Evolutionary conservation across 2,329 filamentous ascomycete genomes (phyloP).

Genomic region (Helotiales sp.): DNA sequence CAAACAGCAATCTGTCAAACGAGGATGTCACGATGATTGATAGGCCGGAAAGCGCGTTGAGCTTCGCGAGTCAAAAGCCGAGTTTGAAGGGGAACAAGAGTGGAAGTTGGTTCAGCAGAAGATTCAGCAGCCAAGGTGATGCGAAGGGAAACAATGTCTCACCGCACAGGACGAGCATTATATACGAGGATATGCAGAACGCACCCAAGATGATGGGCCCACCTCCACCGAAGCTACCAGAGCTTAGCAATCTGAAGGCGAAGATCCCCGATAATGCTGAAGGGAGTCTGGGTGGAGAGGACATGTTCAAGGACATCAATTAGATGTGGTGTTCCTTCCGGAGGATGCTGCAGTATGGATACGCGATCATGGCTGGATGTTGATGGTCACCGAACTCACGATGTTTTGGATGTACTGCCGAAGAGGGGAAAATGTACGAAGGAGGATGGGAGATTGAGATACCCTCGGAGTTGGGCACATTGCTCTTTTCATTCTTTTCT

Average conservation of each 20-base stretch:
- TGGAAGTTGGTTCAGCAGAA: constrained; percentile 34
- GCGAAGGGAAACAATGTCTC: not conserved
- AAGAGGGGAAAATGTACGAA: constrained; percentile 7
- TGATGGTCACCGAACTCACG: constrained; percentile 23
- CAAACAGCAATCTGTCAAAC: constrained; percentile 24
- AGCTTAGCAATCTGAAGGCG: constrained; percentile 35
- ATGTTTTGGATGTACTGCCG: constrained; percentile 16
- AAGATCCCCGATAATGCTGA: constrained; percentile 31
- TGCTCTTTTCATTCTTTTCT: constrained; percentile 25
- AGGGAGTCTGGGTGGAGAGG: constrained; percentile 33
- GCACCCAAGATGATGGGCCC: constrained; percentile 23
- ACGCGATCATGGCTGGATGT: constrained; percentile 24
- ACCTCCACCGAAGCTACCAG: constrained; percentile 36
- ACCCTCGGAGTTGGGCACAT: constrained; percentile 28
- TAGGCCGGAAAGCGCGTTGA: constrained; percentile 32
- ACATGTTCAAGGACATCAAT: constrained; percentile 40
- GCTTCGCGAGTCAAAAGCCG: constrained; percentile 25
- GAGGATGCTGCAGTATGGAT: constrained; percentile 21
- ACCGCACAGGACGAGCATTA: constrained; percentile 27
- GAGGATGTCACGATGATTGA: constrained; percentile 29
- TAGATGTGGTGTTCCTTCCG: constrained; percentile 13
- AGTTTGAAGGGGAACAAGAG: constrained; percentile 29
- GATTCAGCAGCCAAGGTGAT: constrained; percentile 21
- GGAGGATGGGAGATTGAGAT: constrained; percentile 22
- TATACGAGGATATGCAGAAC: constrained; percentile 29